Conservation (phyloP, 768 basidiomycete genomes). For the Pleurotus platypus region DNA sequence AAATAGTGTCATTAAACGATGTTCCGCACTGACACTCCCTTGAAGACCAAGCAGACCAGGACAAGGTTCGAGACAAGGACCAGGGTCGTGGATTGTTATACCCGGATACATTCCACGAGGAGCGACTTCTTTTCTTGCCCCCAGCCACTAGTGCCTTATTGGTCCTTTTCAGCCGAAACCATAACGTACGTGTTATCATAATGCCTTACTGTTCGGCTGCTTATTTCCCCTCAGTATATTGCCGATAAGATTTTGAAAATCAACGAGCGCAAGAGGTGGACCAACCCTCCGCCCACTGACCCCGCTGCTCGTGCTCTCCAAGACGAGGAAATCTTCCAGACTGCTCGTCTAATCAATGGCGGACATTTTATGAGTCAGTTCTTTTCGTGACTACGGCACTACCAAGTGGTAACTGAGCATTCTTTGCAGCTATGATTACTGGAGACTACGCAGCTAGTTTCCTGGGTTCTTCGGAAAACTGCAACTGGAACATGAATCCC, state of each 20-base stretch:
- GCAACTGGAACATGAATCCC: slow-evolving; percentile 48
- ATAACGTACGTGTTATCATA: slow-evolving; percentile 38
- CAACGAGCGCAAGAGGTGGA: slow-evolving; percentile 50
- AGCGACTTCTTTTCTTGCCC: slow-evolving; percentile 47
- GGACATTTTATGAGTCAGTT: slow-evolving; percentile 48
- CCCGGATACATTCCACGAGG: slow-evolving; percentile 53
- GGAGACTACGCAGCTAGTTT: slow-evolving; percentile 61
- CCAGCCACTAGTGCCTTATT: slow-evolving; percentile 52
- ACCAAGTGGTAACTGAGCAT: background rate
- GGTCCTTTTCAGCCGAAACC: slow-evolving; percentile 55
- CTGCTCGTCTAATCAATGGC: slow-evolving; percentile 50
- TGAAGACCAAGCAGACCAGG: slow-evolving; percentile 31
- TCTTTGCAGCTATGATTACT: slow-evolving; percentile 30
- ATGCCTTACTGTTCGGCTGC: background rate
- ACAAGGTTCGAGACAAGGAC: slow-evolving; percentile 44
- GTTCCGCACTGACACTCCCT: slow-evolving; percentile 3
- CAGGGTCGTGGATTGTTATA: slow-evolving; percentile 47
- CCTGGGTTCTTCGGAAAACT: slow-evolving; percentile 51
- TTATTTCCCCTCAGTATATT: slow-evolving; percentile 37
- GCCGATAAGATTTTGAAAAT: slow-evolving; percentile 48
- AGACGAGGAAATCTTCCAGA: slow-evolving; percentile 59
- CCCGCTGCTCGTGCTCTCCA: slow-evolving; percentile 22
- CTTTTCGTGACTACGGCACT: background rate
- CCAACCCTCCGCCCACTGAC: slow-evolving; percentile 34
- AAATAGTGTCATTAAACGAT: background rate